Evolutionary conservation across 192 early-diverging fungal genomes (phyloP).

Genomic region (Gonapodya sp.): DNA sequence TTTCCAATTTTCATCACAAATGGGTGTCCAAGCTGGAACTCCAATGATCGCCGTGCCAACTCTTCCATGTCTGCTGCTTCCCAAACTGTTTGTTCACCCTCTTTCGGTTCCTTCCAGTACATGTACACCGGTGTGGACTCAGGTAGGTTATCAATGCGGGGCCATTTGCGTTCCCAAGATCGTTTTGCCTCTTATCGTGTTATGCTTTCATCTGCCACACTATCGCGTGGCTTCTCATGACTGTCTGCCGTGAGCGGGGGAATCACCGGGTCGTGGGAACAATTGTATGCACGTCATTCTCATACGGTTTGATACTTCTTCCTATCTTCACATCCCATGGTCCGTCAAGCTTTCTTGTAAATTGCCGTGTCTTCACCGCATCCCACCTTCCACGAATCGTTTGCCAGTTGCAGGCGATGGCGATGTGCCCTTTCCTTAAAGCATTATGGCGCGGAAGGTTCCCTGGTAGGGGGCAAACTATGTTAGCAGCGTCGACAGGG

Average conservation of each 20-base stretch:
- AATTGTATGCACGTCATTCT: not conserved
- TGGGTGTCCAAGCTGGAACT: not conserved
- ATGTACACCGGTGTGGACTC: not conserved
- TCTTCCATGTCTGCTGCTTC: not conserved
- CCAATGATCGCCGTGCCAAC: not conserved
- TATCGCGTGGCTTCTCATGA: not conserved
- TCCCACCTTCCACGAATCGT: no score
- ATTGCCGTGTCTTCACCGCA: no score
- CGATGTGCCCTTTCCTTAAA: not conserved
- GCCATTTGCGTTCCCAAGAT: not conserved
- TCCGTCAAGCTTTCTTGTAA: not conserved
- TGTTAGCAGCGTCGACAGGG: not conserved
- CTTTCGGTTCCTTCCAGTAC: not conserved
- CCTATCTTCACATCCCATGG: not conserved
- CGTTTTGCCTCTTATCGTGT: not conserved
- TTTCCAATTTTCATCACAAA: not conserved
- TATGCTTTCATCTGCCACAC: not conserved
- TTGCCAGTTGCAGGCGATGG: not conserved
- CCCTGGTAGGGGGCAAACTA: not conserved
- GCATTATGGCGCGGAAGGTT: not conserved
- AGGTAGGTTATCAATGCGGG: not conserved
- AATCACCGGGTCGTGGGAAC: not conserved
- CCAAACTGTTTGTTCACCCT: not conserved
- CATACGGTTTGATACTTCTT: not conserved
- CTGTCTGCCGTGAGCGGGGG: not conserved